These are phyloP conservation scores for Leccinum angustisporum DNA, from an alignment of 1,284 basidiomycete species.

Conservation along the genomic window DNA sequence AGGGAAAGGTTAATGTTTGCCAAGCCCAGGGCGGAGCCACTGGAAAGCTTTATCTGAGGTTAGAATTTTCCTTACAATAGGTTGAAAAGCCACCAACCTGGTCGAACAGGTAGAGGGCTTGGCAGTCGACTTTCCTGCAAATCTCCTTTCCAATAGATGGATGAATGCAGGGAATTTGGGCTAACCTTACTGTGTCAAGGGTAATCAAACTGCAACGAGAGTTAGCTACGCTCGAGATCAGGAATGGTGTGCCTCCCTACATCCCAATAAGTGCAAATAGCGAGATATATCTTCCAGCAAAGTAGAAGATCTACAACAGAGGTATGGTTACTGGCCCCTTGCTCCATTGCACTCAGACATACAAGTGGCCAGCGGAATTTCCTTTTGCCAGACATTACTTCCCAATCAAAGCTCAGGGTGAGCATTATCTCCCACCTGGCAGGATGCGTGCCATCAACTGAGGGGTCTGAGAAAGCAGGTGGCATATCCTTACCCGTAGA, in stretches of 20 bases:
- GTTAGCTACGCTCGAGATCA: constrained; percentile 10
- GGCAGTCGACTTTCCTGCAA: constrained; percentile 27
- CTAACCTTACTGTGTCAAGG: constrained; percentile 26
- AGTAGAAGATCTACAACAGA: constrained; percentile 30
- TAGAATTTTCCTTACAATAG: not conserved
- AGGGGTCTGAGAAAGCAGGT: not conserved
- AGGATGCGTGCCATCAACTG: too few relatives aligned
- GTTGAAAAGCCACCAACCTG: constrained; percentile 24
- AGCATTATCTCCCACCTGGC: constrained; percentile 32
- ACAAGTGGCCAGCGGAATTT: constrained; percentile 36
- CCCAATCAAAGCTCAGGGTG: constrained; percentile 33
- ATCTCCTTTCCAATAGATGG: too few relatives aligned
- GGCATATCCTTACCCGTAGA: constrained; percentile 29
- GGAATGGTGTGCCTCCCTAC: constrained; percentile 15
- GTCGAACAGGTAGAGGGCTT: constrained; percentile 32
- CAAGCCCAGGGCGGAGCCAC: constrained; percentile 33
- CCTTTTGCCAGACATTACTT: constrained; percentile 29
- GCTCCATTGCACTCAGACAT: not conserved
- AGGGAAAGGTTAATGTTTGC: constrained; percentile 37
- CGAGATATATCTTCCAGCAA: constrained; percentile 31
- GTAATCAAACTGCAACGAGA: constrained; percentile 24
- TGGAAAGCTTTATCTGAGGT: constrained; percentile 30
- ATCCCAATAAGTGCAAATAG: constrained; percentile 34
- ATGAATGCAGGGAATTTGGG: not conserved
- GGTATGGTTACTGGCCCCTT: not conserved